These are phyloP conservation scores for Wallacemonas rigidus DNA, from an alignment of 208 protist species.

Conservation along the genomic window DNA sequence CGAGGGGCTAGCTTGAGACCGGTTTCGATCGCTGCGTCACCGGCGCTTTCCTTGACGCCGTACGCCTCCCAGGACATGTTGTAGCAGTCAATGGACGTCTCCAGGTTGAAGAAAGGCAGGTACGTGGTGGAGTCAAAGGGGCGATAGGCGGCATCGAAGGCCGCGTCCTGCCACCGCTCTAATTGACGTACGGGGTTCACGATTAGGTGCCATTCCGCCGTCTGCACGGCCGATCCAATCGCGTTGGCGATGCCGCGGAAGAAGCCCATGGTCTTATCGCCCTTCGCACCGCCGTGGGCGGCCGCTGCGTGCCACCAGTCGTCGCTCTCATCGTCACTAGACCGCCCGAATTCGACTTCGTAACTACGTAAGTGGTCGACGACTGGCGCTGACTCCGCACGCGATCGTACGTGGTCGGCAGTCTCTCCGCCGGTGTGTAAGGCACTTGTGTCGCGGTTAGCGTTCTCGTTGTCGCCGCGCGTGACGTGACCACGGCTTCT, in stretches of 20 bases:
- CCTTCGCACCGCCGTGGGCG: not conserved
- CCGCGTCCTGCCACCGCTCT: constrained; percentile 44
- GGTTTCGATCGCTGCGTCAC: constrained; percentile 33
- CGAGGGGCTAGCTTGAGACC: constrained; percentile 31
- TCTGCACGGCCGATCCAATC: constrained; percentile 43
- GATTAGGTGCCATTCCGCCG: constrained; percentile 52
- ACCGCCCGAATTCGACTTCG: constrained; percentile 1
- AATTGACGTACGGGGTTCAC: constrained; percentile 45
- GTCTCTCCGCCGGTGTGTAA: too few species aligned
- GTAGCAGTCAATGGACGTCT: constrained; percentile 88
- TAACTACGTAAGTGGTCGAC: constrained; percentile 4
- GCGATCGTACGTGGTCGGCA: too few species aligned
- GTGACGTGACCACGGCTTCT: too few species aligned
- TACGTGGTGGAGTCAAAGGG: constrained; percentile 58
- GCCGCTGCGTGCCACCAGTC: constrained; percentile 14
- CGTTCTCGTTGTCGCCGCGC: not conserved
- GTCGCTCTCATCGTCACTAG: constrained; percentile 5
- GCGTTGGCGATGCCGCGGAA: constrained; percentile 1
- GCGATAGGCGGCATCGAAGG: constrained; percentile 57
- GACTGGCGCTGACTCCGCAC: not conserved
- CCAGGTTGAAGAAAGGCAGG: constrained; percentile 87
- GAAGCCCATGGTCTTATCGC: constrained; percentile 5
- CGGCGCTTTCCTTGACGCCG: constrained; percentile 35
- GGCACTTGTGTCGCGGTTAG: not conserved
- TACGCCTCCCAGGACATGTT: constrained; percentile 87